A percentile compares a stretch with the other conserved stretches of the same genome.
Evolutionary conservation across 2,329 filamentous ascomycete species (phyloP).

Genomic region (Echinosphaeria canescens): DNA sequence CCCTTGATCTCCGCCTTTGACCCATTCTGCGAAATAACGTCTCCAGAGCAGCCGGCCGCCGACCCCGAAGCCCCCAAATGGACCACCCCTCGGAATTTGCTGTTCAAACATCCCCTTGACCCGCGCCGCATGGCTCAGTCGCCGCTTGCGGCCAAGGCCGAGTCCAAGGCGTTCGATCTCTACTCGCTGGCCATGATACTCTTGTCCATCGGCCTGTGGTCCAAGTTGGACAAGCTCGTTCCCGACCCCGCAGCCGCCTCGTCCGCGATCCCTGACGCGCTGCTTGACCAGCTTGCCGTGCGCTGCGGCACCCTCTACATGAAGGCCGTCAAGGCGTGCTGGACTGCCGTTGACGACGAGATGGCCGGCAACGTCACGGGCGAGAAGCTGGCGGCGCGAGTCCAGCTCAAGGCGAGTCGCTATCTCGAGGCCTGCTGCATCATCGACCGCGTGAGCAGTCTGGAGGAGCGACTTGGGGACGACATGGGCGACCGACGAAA

Average conservation of each 20-base stretch:
- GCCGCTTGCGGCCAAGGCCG: conserved; percentile 22
- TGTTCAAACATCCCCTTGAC: conserved; percentile 48
- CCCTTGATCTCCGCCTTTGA: conserved; percentile 58
- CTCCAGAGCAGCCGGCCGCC: conserved; percentile 11
- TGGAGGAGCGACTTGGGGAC: conserved; percentile 28
- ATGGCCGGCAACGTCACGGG: conserved; percentile 20
- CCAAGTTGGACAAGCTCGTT: conserved; percentile 33
- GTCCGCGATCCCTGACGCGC: conserved; percentile 34
- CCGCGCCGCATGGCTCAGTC: conserved; percentile 26
- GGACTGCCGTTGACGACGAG: conserved; percentile 45
- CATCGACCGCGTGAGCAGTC: conserved; percentile 32
- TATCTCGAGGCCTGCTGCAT: conserved; percentile 41
- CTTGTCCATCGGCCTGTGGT: conserved; percentile 58
- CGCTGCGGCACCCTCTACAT: conserved; percentile 56
- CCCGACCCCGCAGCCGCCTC: conserved; percentile 14
- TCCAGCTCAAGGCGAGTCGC: conserved; percentile 31
- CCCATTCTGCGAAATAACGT: conserved; percentile 34
- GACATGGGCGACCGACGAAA: conserved; percentile 22
- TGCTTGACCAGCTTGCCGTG: conserved; percentile 38
- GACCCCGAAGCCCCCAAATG: conserved; percentile 5
- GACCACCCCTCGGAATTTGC: too few species aligned
- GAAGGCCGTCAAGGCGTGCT: conserved; percentile 52
- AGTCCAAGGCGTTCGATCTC: conserved; percentile 40
- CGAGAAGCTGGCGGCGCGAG: conserved; percentile 26
- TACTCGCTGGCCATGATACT: conserved; percentile 56